Base-by-base conservation (phyloP, 2,329 filamentous ascomycete genomes). In the Fusarium buharicum region DNA sequence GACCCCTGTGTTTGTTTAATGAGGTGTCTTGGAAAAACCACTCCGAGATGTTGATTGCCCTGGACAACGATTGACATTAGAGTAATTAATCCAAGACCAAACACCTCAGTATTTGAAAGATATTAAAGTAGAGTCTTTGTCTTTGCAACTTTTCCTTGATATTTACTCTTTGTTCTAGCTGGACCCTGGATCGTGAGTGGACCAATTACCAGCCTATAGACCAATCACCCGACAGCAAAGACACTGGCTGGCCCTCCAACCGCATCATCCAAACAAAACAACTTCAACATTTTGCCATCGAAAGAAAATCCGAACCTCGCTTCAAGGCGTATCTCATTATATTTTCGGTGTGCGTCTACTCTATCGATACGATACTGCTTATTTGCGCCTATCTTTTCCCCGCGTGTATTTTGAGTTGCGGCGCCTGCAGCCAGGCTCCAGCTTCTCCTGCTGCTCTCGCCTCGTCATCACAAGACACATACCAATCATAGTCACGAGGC, bases 231-330 rank as follows among this genome's bases (percentile, higher is more conserved):
- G 8, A 3, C 17, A 16, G 27, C 16, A 45, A 36, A 47, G 41
- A 50, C 61, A 40, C 61, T 39, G 55, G 55, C 56, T 64, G 61
- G 61, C 61, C 62, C 62, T 57, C 62, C 62, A 64, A 64, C 62
- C 62, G 41, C 40, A 38, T 49, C 46, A 44, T 54, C 55, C 59
- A 61, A 54, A 54, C 44, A 54, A 54, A 54, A 54, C 51, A 54
- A 49, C 11, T 49, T 39, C 38, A n/a, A 38, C 34, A 38, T 50
- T 60, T 55, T 51, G 45, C 44, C 22, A 48, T 45, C 40, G 46
- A 48, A 38, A 48, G 43, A 43, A 37, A 43, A 56, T 33, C 45
- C 34, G 34, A 49, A 51, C 56, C 51, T 65, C 56, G 34, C 38
- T 62, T 31, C 61, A 65, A 64, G 61, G 62, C 61, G 39, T 40